A percentile compares a stretch with the other conserved stretches of the same genome.
Evolutionary conservation across 192 early-diverging fungal genomes (phyloP).

Genomic region (Phycomyces nitens): DNA sequence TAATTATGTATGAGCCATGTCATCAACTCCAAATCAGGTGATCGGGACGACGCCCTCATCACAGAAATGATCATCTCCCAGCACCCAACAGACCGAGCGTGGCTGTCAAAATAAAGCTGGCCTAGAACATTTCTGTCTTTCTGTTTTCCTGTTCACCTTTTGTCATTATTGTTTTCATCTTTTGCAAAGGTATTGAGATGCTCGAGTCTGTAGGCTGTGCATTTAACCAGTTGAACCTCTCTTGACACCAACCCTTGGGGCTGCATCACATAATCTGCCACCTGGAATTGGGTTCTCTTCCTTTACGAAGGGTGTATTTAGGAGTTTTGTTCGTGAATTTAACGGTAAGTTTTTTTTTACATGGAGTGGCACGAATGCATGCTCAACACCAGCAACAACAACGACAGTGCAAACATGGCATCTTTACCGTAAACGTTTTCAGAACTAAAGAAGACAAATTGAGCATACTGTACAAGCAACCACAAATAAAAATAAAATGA

Average conservation of each 20-base stretch:
- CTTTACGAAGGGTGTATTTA: constrained; percentile 4
- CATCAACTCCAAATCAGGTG: no score
- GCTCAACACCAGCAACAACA: no score
- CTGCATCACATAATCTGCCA: background rate
- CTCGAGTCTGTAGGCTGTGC: constrained; percentile 3
- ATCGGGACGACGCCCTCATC: no score
- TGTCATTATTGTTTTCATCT: constrained; percentile 1
- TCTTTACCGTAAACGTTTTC: no score
- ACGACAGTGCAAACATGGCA: no score
- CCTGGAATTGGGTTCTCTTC: constrained; percentile 6
- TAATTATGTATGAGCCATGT: no score
- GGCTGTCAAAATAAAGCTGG: constrained; percentile 2
- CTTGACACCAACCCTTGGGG: constrained; percentile 4
- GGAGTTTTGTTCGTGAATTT: constrained; percentile 7
- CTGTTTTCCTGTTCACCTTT: constrained; percentile 1
- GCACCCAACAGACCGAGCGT: constrained; percentile 3
- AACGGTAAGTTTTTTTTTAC: background rate
- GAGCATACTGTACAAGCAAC: no score
- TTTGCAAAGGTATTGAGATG: constrained; percentile 6
- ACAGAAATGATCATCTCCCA: background rate
- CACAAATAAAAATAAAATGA: no score
- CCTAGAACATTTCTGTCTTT: background rate
- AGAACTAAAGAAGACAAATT: no score
- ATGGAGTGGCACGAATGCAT: no score
- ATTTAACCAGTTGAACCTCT: background rate